These are phyloP conservation scores for Calvatia gigantea DNA, from an alignment of 768 basidiomycete genomes.

Conservation along the genomic window DNA sequence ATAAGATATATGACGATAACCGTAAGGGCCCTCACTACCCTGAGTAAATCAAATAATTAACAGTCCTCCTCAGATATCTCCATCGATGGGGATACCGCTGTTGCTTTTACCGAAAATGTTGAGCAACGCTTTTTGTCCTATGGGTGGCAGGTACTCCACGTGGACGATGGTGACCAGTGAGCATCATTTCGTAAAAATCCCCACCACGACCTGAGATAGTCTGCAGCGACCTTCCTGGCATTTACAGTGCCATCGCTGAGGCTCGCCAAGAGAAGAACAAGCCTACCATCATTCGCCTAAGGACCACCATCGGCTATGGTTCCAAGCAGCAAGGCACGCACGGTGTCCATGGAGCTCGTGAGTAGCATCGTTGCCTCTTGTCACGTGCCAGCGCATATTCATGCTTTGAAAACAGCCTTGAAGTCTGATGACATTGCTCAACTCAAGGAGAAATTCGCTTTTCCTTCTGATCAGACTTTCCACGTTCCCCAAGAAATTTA, in stretches of 20 bases:
- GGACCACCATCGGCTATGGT: conserved; percentile 91
- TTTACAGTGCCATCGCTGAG: conserved; percentile 74
- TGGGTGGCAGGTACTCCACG: conserved; percentile 90
- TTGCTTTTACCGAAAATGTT: conserved; percentile 94
- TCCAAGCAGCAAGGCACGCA: conserved; percentile 93
- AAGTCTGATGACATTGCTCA: conserved; percentile 87
- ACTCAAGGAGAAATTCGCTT: conserved; percentile 81
- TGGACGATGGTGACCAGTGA: conserved; percentile 76
- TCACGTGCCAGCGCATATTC: not conserved
- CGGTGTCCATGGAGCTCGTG: conserved; percentile 91
- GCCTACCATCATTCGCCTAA: conserved; percentile 83
- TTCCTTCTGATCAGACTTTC: conserved; percentile 77
- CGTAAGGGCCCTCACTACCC: conserved; percentile 44
- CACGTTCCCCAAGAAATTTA: conserved; percentile 72
- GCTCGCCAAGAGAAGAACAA: conserved; percentile 75
- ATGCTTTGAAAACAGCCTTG: conserved; percentile 50
- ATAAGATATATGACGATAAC: conserved; percentile 92
- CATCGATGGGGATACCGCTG: conserved; percentile 90
- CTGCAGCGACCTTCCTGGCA: conserved; percentile 67
- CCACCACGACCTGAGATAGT: not conserved
- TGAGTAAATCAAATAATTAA: not conserved
- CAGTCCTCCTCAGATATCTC: conserved; percentile 72
- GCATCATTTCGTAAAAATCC: conserved; percentile 14
- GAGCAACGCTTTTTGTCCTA: conserved; percentile 85
- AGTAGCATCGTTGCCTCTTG: conserved; percentile 38